Evolutionary conservation across 148 eudicot species (phyloP), one percentile per base, ranked within the genome.

Genomic region (Spergularia bocconei): DNA sequence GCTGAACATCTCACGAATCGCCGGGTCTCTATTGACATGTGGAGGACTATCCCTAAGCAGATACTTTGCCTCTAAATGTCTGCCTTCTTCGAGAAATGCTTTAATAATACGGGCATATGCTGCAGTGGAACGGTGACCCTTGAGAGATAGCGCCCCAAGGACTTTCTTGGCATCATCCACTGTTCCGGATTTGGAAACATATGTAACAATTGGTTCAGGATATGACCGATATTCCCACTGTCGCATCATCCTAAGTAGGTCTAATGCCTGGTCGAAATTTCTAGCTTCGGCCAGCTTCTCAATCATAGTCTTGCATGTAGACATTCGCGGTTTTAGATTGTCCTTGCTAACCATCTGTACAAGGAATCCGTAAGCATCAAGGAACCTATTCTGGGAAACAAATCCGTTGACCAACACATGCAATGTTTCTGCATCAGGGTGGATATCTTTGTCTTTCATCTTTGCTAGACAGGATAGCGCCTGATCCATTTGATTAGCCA

Each of bases 361-460:
- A 21, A 95, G 82, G 69, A 92, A 82, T 50, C 75, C 66, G 66
- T 87, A 85, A 3, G 92, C 99, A 72, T 89, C 97, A 54, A 67
- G 61, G 4, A 83, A 13, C 70, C 81, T 87, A 51, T 82, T 75
- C 66, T 83, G 80, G 48, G 75, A 73, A n/a, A 88, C 48, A 75
- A 92, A 91, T 13, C 97, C 98, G 1, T 84, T 70, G 7, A 91
- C 14, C 53, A 95, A 62, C 41, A 90, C 89, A 17, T 87, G 90
- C 77, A 95, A 83, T 20, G 89, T 77, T 80, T 91, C 91, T 4
- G 87, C 90, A 87, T 92, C 99, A 2, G 90, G 82, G 53, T 85
- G 80, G 16, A 81, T 7, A 51, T 78, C 67, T 68, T 87, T 88
- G 62, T 82, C 94, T 75, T 82, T 79, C 99, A 95, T 89, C 59